Evolutionary conservation across 805 yeast species (phyloP).

Genomic region (Ogataea pignaliae): DNA sequence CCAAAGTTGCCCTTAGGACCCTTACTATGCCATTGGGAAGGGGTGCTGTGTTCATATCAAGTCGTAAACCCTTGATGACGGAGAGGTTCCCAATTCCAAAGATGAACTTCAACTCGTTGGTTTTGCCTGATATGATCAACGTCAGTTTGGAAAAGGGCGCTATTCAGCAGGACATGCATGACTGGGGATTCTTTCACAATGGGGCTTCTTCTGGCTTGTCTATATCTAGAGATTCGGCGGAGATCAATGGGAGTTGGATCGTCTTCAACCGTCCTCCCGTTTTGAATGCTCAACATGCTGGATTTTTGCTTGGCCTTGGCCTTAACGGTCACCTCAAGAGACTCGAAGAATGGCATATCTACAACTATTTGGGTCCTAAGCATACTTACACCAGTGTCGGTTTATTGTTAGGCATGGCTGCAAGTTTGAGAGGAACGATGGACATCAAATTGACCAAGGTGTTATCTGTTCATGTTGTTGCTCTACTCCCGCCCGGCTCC

Average conservation of each 20-base stretch:
- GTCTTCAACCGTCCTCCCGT: slow-evolving; percentile 74
- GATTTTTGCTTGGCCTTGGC: slow-evolving; percentile 89
- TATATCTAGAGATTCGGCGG: slow-evolving; percentile 61
- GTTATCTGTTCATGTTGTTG: slow-evolving; percentile 87
- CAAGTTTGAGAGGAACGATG: slow-evolving; percentile 78
- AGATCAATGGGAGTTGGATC: slow-evolving; percentile 87
- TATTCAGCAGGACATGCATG: slow-evolving; percentile 43
- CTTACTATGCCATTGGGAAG: slow-evolving; percentile 74
- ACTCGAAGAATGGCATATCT: slow-evolving; percentile 94
- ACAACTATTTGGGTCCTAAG: slow-evolving; percentile 87
- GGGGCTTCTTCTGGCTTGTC: slow-evolving; percentile 84
- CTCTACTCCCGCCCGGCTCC: slow-evolving; percentile 86
- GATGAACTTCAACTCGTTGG: slow-evolving; percentile 61
- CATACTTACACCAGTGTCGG: slow-evolving; percentile 84
- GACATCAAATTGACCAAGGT: slow-evolving; percentile 86
- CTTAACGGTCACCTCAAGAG: slow-evolving; percentile 79
- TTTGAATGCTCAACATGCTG: slow-evolving; percentile 83
- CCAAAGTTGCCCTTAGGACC: slow-evolving; percentile 63
- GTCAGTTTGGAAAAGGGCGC: slow-evolving; percentile 54
- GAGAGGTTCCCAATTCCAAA: slow-evolving; percentile 80
- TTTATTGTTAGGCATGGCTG: slow-evolving; percentile 85
- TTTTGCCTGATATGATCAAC: slow-evolving; percentile 61
- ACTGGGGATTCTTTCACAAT: slow-evolving; percentile 90
- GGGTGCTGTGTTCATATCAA: slow-evolving; percentile 65
- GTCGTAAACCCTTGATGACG: slow-evolving; percentile 73